These are phyloP conservation scores for Jamesozyma piceae DNA, from an alignment of 805 yeast species.

Conservation along the genomic window DNA sequence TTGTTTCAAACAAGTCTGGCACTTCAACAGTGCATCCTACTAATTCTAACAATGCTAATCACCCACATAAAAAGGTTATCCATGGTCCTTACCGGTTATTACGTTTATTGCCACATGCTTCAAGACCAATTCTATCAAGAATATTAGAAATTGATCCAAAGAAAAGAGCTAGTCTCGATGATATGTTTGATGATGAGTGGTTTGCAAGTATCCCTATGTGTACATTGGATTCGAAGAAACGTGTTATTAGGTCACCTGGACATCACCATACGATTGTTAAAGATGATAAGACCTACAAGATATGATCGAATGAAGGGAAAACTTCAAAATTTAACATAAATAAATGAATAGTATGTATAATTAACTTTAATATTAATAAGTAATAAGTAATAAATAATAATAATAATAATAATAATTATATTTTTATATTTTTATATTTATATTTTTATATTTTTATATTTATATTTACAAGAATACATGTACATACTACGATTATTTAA, in stretches of 20 bases:
- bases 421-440: not conserved
- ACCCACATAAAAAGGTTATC: slow-evolving; percentile 40
- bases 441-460: not conserved
- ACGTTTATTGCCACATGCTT: slow-evolving; percentile 74
- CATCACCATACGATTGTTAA: slow-evolving; percentile 43
- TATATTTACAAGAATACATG: not conserved
- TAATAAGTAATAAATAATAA: not conserved
- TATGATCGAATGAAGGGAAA: slow-evolving; percentile 9
- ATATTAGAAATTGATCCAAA: slow-evolving; percentile 56
- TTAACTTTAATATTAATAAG: not conserved
- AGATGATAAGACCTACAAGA: slow-evolving; percentile 40
- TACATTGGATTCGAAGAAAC: slow-evolving; percentile 39
- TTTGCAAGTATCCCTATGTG: slow-evolving; percentile 53
- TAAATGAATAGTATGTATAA: not conserved
- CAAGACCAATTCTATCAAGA: slow-evolving; percentile 62
- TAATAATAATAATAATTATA: not conserved
- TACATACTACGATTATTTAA: not conserved
- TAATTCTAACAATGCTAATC: not conserved
- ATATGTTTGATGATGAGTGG: slow-evolving; percentile 64
- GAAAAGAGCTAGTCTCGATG: slow-evolving; percentile 57
- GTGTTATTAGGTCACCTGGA: slow-evolving; percentile 36
- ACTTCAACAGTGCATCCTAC: not conserved
- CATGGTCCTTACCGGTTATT: slow-evolving; percentile 78
- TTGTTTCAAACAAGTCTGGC: not conserved
- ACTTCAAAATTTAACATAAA: not conserved